Base-by-base conservation (phyloP, 352 stramenopile genomes). In the Globisporangium camurandrum region DNA sequence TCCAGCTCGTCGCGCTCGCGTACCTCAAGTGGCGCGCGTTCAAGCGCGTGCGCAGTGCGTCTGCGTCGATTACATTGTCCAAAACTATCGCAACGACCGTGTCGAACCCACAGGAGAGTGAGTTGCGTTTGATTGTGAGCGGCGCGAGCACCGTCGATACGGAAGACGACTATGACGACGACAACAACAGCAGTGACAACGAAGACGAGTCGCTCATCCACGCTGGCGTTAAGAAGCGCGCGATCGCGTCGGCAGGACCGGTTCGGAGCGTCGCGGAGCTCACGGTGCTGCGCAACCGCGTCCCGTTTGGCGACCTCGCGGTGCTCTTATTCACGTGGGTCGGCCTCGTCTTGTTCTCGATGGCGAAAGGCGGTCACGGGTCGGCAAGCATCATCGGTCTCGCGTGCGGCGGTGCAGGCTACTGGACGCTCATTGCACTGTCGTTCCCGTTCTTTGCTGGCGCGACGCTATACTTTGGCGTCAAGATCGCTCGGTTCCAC, bases 251-350 rank as follows among this genome's bases (percentile, higher is more conserved):
- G 0, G 62, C 61, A n/a, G 28, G 44, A 19, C 56, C 56, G 17
- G 52, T 64, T 38, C 57, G 53, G 14, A 61, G 49, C 12, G 58
- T 86, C 3, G 62, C 81, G 28, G 64, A 88, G 42, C 76, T 90
- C 45, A 62, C 68, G 33, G 69, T 66, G 31, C 66, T 72, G 39
- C 71, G 75, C 19, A 66, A 67, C 23, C 62, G 61, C 17, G 66
- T 92, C 8, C 80, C 80, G 2, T 68, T 73, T 46, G 67, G 53
- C 23, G 81, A 93, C 45, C 56, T 93, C 37, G 49, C 53, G 1
- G 75, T 93, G 30, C 60, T 93, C 27, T 75, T 86, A 49, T 51
- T 93, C 46, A 88, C 79, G 16, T 93, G 81, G 81, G 64, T 88
- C 33, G 77, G 64, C 4, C 71, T 93, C 14, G 67, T 93, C 10